Evolutionary conservation across 495 filamentous ascomycete genomes (phyloP), one percentile per base, ranked within the genome.

Genomic region (Articulospora tetracladia): DNA sequence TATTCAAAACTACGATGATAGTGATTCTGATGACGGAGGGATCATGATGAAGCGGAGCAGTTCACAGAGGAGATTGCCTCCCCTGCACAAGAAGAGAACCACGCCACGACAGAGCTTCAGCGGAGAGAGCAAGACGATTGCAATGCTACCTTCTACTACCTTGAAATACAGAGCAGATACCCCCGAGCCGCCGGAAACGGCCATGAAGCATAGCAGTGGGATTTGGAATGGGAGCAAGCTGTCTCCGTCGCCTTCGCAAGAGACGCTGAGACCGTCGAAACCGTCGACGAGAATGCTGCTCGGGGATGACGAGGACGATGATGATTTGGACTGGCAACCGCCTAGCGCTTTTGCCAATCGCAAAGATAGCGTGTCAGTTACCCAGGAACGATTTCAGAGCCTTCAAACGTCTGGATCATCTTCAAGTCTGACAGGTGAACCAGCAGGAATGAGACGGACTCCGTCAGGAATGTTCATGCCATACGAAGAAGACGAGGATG

Each of bases 121-220:
- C 53, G 51, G 65, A 23, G 92, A 96, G 60, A 90, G 88, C 74
- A 94, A 90, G 70, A 97, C 89, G 13, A 98, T 98, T 69, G 93
- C 91, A 11, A 95, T 91, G 75, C 78, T 98, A 20, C 92, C 92
- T 6, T 89, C 91, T 0, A 98, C 94, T 2, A 97, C 90, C 6
- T 76, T 98, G 17, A 98, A 98, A 68, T 94, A 92, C 63, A 81
- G 87, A 32, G 84, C 87, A 28, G 94, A 94, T 59, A 87, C 88
- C 0, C 90, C 91, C 0, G 87, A 92, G 22, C 79, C 82, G 10
- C 79, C 74, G 17, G 81, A 87, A 52, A 79, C 76, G n/a, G 79
- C 79, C 17, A 79, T 79, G 72, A 78, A 79, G 67, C 79, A 85
- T 68, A 83, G 72, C 60, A 70, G 69, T 52, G 72, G 72, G 49